These are phyloP conservation scores for Botrytis deweyae DNA, from an alignment of 2,329 filamentous ascomycete species.

Conservation along the genomic window DNA sequence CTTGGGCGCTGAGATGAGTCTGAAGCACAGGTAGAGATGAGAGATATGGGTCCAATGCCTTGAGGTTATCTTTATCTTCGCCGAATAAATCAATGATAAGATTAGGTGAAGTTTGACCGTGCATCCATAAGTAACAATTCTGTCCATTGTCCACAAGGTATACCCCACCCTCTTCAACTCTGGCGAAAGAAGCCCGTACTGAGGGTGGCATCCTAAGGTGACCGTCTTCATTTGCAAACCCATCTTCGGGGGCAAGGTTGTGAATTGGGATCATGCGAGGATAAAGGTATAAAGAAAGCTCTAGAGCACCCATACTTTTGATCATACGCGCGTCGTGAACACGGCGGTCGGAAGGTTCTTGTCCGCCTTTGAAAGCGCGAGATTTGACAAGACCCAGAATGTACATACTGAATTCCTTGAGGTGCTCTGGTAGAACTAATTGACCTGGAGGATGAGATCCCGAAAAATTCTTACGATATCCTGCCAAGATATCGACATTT, in stretches of 20 bases:
- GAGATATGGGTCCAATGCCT: conserved; percentile 76
- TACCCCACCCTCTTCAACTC: conserved; percentile 87
- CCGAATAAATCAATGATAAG: conserved; percentile 89
- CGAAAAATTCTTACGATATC: conserved; percentile 90
- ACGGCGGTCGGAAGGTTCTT: conserved; percentile 85
- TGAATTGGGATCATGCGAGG: conserved; percentile 90
- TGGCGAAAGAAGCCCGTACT: conserved; percentile 79
- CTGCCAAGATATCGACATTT: conserved; percentile 86
- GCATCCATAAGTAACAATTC: conserved; percentile 86
- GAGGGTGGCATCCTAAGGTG: conserved; percentile 80
- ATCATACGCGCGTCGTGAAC: conserved; percentile 91
- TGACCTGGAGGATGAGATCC: conserved; percentile 84
- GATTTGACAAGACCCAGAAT: conserved; percentile 87
- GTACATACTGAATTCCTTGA: conserved; percentile 98
- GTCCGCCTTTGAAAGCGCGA: conserved; percentile 88
- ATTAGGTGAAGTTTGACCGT: conserved; percentile 88
- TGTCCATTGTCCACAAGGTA: conserved; percentile 97
- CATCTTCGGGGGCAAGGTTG: conserved; percentile 81
- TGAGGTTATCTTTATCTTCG: conserved; percentile 66
- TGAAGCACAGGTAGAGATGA: conserved; percentile 79
- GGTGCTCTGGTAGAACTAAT: conserved; percentile 88
- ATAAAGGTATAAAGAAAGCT: conserved; percentile 90
- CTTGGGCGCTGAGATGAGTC: conserved; percentile 91
- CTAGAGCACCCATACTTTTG: conserved; percentile 79
- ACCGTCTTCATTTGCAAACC: conserved; percentile 82